Percentiles rank a stretch among this genome's conserved stretches.
Evolutionary conservation across 2,329 filamentous ascomycete species (phyloP).

Genomic region (Verticillium tricorpus): DNA sequence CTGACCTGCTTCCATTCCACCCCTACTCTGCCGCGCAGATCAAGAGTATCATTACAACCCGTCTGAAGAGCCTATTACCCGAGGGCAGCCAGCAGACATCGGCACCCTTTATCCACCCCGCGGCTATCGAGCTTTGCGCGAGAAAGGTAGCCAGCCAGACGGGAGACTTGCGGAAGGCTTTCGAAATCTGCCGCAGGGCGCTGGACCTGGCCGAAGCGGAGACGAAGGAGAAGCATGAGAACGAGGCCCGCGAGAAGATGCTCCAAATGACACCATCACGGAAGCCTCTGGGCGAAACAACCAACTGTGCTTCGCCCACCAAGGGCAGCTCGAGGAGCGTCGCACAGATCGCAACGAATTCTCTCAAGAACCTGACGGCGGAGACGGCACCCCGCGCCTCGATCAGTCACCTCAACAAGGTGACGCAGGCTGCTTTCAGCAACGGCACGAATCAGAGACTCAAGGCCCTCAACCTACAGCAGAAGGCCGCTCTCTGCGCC

Average conservation of each 20-base stretch:
- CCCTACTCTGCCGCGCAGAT: constrained; percentile 89
- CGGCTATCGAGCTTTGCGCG: constrained; percentile 88
- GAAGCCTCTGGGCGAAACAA: constrained; percentile 74
- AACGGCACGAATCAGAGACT: constrained; percentile 84
- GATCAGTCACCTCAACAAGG: constrained; percentile 86
- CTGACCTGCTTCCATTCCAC: constrained; percentile 82
- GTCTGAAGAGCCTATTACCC: constrained; percentile 71
- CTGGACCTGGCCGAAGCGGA: constrained; percentile 87
- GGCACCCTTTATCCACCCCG: constrained; percentile 87
- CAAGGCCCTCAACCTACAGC: constrained; percentile 85
- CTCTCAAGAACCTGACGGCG: constrained; percentile 60
- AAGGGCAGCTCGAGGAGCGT: constrained; percentile 34
- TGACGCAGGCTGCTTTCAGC: constrained; percentile 85
- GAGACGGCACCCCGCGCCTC: constrained; percentile 83
- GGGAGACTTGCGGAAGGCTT: constrained; percentile 89
- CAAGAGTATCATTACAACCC: constrained; percentile 77
- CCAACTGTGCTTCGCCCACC: constrained; percentile 61
- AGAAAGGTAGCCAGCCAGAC: constrained; percentile 94
- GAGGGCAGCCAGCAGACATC: constrained; percentile 45
- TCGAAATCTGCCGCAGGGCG: constrained; percentile 86
- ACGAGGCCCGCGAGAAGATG: constrained; percentile 51
- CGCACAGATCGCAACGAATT: constrained; percentile 44
- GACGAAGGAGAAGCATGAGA: constrained; percentile 68
- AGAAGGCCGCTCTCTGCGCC: constrained; percentile 90
- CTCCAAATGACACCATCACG: constrained; percentile 65